Base-by-base conservation (phyloP, 1,284 basidiomycete genomes). In the Leccinum brunneo-olivaceum region DNA sequence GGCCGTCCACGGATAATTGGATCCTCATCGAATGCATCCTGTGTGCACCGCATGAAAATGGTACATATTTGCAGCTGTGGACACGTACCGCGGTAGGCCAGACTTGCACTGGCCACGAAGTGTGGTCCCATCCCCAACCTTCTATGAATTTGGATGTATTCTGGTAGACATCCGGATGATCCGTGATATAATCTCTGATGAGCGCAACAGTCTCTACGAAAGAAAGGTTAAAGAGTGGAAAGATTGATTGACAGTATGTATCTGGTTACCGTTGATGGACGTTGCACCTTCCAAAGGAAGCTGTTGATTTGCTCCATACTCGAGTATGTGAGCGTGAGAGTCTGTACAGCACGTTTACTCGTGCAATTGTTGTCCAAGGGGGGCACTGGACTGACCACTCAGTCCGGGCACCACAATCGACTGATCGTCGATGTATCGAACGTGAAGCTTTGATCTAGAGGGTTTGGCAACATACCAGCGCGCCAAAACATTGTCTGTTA, bases 101-200 rank as follows among this genome's bases (percentile, higher is more conserved):
- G 28, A 70, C 66, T 38, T 73, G 67, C 16, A 65, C 67, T 1
- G 76, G 66, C 84, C 84, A 87, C 39, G 72, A 66, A 10, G 90
- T 95, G 63, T 96, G 92, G 62, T 96, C 90, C 91, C 92, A 96
- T 4, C 90, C 92, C 62, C 86, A 81, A 1, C 91, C 91, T 48
- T 84, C 75, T 27, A 95, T 74, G 64, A 82, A 83, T 43, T 74
- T 77, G 11, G 76, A 72, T 21, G 67, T 72, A 53, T 84, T 71
- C 32, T 68, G 66, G 25, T 70, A 60, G 18, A 83, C 61, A 38
- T 80, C 74, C 0, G 73, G 72, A 50, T 80, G 72, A 15, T 71
- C 60, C 10, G 78, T 62, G 43, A 92, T 81, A 58, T 81, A 88
- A 4, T 73, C 61, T 48, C 78, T 76, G 25, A 91, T 74, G 42